These are phyloP conservation scores for Candida schatavii DNA, from an alignment of 805 yeast genomes.

Conservation along the genomic window DNA sequence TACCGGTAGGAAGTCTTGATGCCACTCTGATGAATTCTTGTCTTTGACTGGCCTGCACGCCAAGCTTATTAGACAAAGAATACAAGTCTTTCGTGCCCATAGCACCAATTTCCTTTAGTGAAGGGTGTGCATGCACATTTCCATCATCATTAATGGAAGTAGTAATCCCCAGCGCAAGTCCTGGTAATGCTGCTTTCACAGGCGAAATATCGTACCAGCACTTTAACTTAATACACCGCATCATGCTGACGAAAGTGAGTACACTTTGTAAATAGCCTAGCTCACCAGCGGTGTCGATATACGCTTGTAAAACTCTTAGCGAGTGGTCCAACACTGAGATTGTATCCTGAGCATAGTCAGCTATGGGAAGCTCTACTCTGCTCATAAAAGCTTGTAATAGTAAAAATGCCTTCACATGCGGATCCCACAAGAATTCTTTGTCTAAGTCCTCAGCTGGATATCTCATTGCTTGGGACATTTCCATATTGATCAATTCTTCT, in stretches of 20 bases:
- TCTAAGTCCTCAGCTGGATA: constrained; percentile 57
- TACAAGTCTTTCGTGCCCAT: constrained; percentile 32
- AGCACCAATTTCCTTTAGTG: constrained; percentile 43
- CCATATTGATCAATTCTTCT: constrained; percentile 82
- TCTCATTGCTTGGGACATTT: constrained; percentile 71
- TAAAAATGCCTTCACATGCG: constrained; percentile 75
- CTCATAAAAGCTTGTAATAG: constrained; percentile 71
- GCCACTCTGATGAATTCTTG: constrained; percentile 54
- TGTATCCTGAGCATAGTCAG: constrained; percentile 93
- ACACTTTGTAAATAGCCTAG: constrained; percentile 68
- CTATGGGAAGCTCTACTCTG: constrained; percentile 80
- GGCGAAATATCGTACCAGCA: constrained; percentile 83
- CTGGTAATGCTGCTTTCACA: constrained; percentile 52
- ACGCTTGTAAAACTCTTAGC: constrained; percentile 89
- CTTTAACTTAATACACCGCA: constrained; percentile 89
- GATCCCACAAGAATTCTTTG: constrained; percentile 77
- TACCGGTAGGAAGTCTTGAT: constrained; percentile 61
- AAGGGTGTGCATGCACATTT: constrained; percentile 3
- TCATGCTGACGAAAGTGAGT: constrained; percentile 56
- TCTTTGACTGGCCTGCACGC: constrained; percentile 38
- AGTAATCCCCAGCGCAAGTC: too few relatives aligned
- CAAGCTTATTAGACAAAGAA: constrained; percentile 34
- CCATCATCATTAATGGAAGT: not conserved
- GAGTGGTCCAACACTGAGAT: constrained; percentile 91
- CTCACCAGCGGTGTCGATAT: constrained; percentile 85